Base-by-base conservation (phyloP, 2,329 filamentous ascomycete genomes). In the Emericellopsis atlantica region DNA sequence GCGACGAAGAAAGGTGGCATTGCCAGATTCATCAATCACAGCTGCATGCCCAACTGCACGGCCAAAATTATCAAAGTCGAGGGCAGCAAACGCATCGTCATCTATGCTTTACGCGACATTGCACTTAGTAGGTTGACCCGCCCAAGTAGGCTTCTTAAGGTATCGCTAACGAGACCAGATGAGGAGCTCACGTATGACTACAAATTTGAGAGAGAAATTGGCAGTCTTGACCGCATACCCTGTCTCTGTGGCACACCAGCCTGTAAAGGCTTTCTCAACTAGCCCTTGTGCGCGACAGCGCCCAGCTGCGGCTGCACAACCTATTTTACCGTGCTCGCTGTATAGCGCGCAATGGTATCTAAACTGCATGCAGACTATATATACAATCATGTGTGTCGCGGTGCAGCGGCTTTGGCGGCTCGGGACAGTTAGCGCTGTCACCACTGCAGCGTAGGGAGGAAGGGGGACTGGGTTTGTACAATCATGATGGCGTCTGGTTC, bases 121-220 rank as follows among this genome's bases (percentile, higher is more conserved):
- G 79, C 78, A 52, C 80, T 90, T 72, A 92, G 92, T 95, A 76
- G 71, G 85, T 78, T 15, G 5, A n/a, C 40, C 23, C 37, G 18
- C 32, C 37, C 14, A 2, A 22, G 10, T 23, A 40, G 18, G 22
- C 26, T 23, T 37, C 23, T 46, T 52, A 41, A 7, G 18, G 16
- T 34, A 39, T 42, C 43, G 45, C 55, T 56, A 46, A 58, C 48
- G 38, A 26, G 48, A 44, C 46, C 56, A 98, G 92, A 95, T 59
- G 92, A 98, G 66, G 92, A 98, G 70, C 79, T 98, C 59, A 98
- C 92, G 2, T 98, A 98, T 67, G 92, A 98, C 69, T 98, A 98
- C 75, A 98, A 98, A 64, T 98, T 98, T 61, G 92, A 98, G 68
- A 84, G 92, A 53, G 92, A 98, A 64, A 86, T 93, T 55, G 88